Evolutionary conservation across 1,284 basidiomycete genomes (phyloP).

Genomic region (Peniophora sp.): DNA sequence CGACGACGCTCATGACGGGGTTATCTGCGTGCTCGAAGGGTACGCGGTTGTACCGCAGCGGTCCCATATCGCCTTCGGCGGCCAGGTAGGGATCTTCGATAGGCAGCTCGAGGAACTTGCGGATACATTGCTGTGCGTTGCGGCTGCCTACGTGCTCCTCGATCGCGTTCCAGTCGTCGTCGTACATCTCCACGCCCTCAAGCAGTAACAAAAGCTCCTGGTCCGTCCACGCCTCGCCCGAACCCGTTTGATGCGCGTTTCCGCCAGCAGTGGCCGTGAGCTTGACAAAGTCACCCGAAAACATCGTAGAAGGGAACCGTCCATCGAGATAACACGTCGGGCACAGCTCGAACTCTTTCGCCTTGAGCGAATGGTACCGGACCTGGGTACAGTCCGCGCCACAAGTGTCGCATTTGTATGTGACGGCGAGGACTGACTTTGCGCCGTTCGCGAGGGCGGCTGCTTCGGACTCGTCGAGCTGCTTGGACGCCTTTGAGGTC

Average conservation of each 20-base stretch:
- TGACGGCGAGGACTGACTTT: constrained; percentile 28
- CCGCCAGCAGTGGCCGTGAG: constrained; percentile 45
- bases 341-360: constrained; percentile 87
- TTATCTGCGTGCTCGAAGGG: constrained; percentile 96
- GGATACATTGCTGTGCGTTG: constrained; percentile 90
- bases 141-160: constrained; percentile 90
- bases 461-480: constrained; percentile 60
- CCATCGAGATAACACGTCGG: constrained; percentile 92
- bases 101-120: constrained; percentile 91
- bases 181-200: constrained; percentile 96
- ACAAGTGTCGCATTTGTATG: constrained; percentile 89
- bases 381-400: constrained; percentile 86
- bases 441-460: constrained; percentile 48
- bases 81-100: constrained; percentile 91
- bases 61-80: constrained; percentile 70
- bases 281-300: constrained; percentile 96
- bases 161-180: constrained; percentile 93
- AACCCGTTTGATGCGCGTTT: constrained; percentile 34
- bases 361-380: constrained; percentile 91
- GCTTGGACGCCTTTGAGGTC: constrained; percentile 70
- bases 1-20: constrained; percentile 97
- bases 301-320: constrained; percentile 94
- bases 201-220: constrained; percentile 85
- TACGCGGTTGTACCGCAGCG: constrained; percentile 71
- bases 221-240: constrained; percentile 81